phyloP scores from a whole-genome alignment of 2,329 filamentous ascomycete species.

The Colletotrichum camelliae region DNA sequence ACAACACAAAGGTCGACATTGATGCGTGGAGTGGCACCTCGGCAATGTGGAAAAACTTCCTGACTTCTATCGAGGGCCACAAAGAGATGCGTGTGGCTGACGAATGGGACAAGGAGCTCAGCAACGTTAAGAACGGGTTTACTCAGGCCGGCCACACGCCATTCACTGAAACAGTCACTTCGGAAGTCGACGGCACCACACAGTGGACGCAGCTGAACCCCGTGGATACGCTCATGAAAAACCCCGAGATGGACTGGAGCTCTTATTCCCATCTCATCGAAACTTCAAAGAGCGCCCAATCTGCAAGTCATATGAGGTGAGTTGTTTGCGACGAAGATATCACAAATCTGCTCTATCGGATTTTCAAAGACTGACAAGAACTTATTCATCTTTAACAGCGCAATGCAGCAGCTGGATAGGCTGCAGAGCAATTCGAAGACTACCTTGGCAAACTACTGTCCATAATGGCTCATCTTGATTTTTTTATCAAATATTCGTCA shows the following conservation, averaged over 20 bases:
- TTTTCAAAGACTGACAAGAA: not conserved
- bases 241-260: not conserved
- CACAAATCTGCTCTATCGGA: rapidly evolving
- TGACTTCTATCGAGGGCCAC: not conserved
- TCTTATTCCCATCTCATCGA: not conserved
- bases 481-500: not conserved
- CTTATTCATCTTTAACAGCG: not conserved
- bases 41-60: not conserved
- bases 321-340: not conserved
- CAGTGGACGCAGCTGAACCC: not conserved
- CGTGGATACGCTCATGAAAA: not conserved
- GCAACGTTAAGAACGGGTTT: not conserved
- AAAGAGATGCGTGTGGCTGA: not conserved
- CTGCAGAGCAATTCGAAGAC: not conserved
- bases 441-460: not conserved
- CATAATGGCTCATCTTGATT: not conserved
- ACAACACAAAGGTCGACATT: not conserved
- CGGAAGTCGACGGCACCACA: not conserved
- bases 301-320: not conserved
- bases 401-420: not conserved
- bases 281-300: not conserved
- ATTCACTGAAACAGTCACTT: not conserved
- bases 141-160: not conserved
- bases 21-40: not conserved
- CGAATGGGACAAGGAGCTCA: not conserved